phyloP scores from a whole-genome alignment of 257 asterid genomes.

The Solanum tarapatanum region DNA sequence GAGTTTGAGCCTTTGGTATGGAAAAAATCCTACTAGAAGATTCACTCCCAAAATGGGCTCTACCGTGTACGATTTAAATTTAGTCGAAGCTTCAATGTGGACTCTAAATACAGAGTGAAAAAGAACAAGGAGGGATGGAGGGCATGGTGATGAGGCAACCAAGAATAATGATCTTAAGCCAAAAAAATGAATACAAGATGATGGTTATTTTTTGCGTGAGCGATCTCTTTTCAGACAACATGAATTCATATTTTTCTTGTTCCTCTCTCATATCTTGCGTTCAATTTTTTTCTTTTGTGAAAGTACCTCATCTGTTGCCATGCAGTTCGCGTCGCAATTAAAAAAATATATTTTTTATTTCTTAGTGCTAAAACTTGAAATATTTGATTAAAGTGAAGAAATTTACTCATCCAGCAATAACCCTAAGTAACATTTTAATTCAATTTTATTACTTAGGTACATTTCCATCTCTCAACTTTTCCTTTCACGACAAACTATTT shows the following conservation, averaged over 20 bases:
- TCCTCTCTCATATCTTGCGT: neutral
- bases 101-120: too few relatives aligned
- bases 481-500: neutral
- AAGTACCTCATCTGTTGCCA: neutral
- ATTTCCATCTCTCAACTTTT: neutral
- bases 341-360: too few relatives aligned
- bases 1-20: neutral
- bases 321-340: neutral
- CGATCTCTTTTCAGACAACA: constrained; percentile 24
- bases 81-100: rapidly evolving
- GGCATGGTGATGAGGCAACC: constrained; percentile 42
- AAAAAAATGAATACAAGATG: constrained; percentile 76
- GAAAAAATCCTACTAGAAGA: neutral
- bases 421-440: neutral
- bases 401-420: neutral
- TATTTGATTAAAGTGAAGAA: neutral
- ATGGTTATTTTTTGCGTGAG: constrained; percentile 17
- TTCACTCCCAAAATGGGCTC: neutral
- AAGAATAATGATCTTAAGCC: constrained; percentile 48
- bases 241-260: constrained; percentile 17
- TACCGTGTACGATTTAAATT: neutral
- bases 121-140: constrained; percentile 1
- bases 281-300: neutral
- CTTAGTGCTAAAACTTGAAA: neutral
- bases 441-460: neutral